phyloP scores from a whole-genome alignment of 2,329 filamentous ascomycete genomes.

The Fusarium transvaalense region DNA sequence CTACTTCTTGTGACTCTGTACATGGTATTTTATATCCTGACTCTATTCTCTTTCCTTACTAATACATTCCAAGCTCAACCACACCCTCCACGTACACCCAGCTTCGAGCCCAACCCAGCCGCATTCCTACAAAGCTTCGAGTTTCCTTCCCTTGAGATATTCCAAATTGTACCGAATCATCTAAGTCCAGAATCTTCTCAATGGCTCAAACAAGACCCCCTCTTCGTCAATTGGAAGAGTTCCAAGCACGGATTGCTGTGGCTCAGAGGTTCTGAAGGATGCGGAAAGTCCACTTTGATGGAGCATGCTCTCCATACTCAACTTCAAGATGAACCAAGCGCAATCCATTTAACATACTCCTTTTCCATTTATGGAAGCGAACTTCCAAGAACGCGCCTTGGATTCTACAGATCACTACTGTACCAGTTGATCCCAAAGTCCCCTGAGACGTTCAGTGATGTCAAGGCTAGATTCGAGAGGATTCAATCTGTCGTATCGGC shows the following conservation, averaged over 20 bases:
- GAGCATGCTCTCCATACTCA: background rate
- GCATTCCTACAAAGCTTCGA: background rate
- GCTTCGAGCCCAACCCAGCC: background rate
- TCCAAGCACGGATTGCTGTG: background rate
- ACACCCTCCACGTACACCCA: background rate
- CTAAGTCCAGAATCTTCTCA: rapidly evolving
- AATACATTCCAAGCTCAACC: background rate
- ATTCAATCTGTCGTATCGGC: background rate
- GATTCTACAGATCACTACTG: background rate
- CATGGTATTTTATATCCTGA: background rate
- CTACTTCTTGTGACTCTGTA: background rate
- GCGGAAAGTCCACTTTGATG: conserved; percentile 16
- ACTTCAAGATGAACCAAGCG: background rate
- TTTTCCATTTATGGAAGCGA: background rate
- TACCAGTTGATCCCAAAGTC: background rate
- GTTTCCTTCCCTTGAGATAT: background rate
- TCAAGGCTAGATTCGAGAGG: conserved; percentile 1
- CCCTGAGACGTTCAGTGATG: background rate
- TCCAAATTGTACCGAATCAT: background rate
- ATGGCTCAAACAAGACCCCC: background rate
- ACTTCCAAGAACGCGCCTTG: background rate
- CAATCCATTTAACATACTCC: background rate
- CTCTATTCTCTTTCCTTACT: rapidly evolving
- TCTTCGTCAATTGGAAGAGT: background rate
- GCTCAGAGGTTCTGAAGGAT: background rate